Percentiles rank a stretch among this genome's conserved stretches.
Evolutionary conservation across 306 rosid genomes (phyloP).

Genomic region (Quercus engelmannii): DNA sequence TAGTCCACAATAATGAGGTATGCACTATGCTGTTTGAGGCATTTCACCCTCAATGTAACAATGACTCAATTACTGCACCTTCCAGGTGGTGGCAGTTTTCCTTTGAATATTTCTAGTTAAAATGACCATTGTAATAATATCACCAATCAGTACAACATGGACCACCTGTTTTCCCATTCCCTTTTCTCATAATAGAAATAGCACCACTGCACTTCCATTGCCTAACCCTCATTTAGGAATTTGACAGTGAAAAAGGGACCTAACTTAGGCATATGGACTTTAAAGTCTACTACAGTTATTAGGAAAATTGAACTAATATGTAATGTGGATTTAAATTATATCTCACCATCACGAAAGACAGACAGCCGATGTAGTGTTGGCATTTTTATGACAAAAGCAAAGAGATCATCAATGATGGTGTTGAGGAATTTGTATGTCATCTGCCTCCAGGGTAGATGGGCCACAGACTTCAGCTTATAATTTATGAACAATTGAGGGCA

Average conservation of each 20-base stretch:
- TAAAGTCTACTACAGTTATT: not conserved
- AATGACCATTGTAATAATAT: not conserved
- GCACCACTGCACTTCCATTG: not conserved
- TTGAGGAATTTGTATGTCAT: constrained; percentile 99
- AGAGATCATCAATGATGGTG: constrained; percentile 95
- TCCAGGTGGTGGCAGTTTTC: not conserved
- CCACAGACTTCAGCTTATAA: constrained; percentile 97
- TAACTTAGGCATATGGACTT: no score
- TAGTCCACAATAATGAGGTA: not conserved
- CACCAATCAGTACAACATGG: not conserved
- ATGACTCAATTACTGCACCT: not conserved
- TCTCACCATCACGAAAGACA: constrained; percentile 98
- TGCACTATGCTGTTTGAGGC: not conserved
- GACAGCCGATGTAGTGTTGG: constrained; percentile 93
- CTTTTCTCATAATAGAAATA: not conserved
- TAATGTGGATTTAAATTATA: not conserved
- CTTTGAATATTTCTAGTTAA: not conserved
- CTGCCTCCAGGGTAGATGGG: constrained; percentile 99
- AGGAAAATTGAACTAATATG: not conserved
- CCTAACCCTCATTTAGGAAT: not conserved
- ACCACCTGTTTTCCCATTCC: not conserved
- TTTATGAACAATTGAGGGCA: constrained; percentile 98
- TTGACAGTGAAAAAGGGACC: not conserved
- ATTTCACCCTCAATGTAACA: not conserved
- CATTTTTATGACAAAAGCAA: constrained; percentile 98